Evolutionary conservation across 192 early-diverging fungal genomes (phyloP), one percentile per base, ranked within the genome.

Genomic region (Linnemannia zychae): DNA sequence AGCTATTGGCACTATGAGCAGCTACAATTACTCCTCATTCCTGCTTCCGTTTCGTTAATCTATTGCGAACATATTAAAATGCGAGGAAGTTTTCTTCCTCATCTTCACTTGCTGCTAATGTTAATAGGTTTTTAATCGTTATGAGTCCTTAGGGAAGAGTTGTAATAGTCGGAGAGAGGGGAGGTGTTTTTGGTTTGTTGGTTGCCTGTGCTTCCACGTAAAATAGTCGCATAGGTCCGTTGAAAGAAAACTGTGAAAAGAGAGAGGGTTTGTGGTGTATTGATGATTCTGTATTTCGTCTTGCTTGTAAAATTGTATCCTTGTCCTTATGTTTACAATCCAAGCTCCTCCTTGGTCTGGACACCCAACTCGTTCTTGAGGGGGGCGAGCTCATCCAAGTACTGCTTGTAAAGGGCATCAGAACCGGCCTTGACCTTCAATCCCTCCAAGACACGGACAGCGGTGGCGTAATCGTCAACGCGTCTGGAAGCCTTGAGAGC

Each of bases 371-470:
- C 96, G 53, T 92, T 89, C 90, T 95, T 92, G 82, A 98, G 88
- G 18, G 98, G 97, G 88, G 93, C 94, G 76, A 99, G 93, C 74
- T 95, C 96, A 82, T 93, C 89, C 67, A 98, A 85, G 92, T 99
- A 99, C 86, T 96, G 91, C 85, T 97, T 78, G 91, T 97, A 99
- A 88, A 98, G 95, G 72, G 90, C 89, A 78, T 94, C 92, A 89
- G 93, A 97, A 79, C 95, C 92, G 37, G 95, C 93, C 92, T 97
- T 98, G 75, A 94, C 92, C 92, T 98, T 94, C 66, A 99, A 87
- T 74, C 94, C 98, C 91, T 99, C 98, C 79, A 99, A 94, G 70
- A 98, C 93, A 72, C 98, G 94, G 40, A 98, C 96, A 44, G 96
- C 96, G 48, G 96, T 98, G 50, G 98, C 92, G 88, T 94, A 99